Conservation (phyloP, 2,329 filamentous ascomycete genomes). For the Neurospora sp. region DNA sequence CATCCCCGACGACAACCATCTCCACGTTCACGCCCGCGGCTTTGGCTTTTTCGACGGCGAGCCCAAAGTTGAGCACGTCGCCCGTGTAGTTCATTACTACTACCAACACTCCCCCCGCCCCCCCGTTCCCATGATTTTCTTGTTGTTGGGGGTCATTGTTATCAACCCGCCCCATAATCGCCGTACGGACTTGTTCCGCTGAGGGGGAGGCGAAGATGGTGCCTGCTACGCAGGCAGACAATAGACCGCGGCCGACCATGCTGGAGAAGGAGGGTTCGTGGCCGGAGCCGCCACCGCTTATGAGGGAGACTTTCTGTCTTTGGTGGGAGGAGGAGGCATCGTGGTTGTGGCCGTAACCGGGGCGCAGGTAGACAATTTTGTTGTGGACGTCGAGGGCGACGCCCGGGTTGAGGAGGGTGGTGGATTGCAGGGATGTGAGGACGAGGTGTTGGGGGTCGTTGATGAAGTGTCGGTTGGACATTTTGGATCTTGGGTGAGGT, state of each 20-base stretch:
- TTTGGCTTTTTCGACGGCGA: conserved; percentile 86
- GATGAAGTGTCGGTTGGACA: conserved; percentile 76
- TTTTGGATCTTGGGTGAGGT: conserved; percentile 13
- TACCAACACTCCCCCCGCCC: conserved; percentile 46
- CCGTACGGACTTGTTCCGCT: conserved; percentile 70
- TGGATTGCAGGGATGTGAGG: conserved; percentile 60
- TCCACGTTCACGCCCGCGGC: conserved; percentile 68
- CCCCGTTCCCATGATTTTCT: too few relatives aligned
- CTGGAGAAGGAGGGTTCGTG: conserved; percentile 83
- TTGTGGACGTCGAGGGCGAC: conserved; percentile 67
- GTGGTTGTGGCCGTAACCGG: conserved; percentile 21
- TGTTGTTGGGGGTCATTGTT: conserved; percentile 26
- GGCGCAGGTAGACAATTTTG: conserved; percentile 75
- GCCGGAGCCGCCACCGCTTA: conserved; percentile 82
- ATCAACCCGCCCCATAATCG: conserved; percentile 63
- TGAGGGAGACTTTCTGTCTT: conserved; percentile 61
- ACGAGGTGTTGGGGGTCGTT: conserved; percentile 74
- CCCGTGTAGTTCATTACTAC: conserved; percentile 94
- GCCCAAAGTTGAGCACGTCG: conserved; percentile 83
- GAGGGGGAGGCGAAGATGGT: conserved; percentile 71
- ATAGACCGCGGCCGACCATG: conserved; percentile 73
- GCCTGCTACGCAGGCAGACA: conserved; percentile 74
- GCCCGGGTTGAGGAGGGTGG: conserved; percentile 77
- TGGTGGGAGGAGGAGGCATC: conserved; percentile 21
- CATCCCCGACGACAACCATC: conserved; percentile 87